These are phyloP conservation scores for Eruca vesicaria DNA, from an alignment of 441 rosid genomes.

Conservation along the genomic window DNA sequence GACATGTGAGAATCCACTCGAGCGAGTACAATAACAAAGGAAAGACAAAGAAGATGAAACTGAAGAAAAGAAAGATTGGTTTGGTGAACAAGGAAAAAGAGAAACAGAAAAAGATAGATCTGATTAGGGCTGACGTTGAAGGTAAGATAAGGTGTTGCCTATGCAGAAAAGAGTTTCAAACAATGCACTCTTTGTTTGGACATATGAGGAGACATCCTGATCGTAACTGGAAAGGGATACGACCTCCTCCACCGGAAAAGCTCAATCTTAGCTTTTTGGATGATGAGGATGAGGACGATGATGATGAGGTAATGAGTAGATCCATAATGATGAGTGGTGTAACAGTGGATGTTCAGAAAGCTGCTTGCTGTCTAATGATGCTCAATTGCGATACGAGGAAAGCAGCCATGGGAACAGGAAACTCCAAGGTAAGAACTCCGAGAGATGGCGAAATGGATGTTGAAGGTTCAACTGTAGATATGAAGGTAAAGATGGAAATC, in stretches of 20 bases:
- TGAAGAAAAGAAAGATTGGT: constrained; percentile 3
- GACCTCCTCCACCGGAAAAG: constrained; percentile 26
- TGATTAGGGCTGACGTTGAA: constrained; percentile 27
- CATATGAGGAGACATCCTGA: constrained; percentile 43
- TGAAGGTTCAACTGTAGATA: constrained; percentile 15
- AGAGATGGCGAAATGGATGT: neutral
- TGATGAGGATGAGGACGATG: neutral
- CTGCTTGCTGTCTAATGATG: constrained; percentile 34
- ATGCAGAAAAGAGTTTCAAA: constrained; percentile 31
- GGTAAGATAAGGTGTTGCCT: constrained; percentile 33
- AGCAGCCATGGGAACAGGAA: neutral
- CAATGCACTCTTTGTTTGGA: constrained; percentile 35
- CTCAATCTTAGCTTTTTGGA: neutral
- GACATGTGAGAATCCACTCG: constrained; percentile 37
- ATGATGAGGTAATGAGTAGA: constrained; percentile 12
- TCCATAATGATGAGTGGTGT: constrained; percentile 8
- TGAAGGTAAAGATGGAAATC: constrained; percentile 16
- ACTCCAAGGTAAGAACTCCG: constrained; percentile 19
- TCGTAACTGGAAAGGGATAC: constrained; percentile 35
- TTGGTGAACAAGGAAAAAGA: constrained; percentile 10
- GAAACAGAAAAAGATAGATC: constrained; percentile 26
- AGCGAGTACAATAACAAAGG: constrained; percentile 19
- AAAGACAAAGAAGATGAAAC: constrained; percentile 20
- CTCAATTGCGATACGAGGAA: neutral
- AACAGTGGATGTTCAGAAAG: constrained; percentile 3